A percentile compares a stretch with the other conserved stretches of the same genome.
These are phyloP conservation scores for Pseudomassariella vexata DNA, from an alignment of 2,329 filamentous ascomycete genomes.

Conservation along the genomic window DNA sequence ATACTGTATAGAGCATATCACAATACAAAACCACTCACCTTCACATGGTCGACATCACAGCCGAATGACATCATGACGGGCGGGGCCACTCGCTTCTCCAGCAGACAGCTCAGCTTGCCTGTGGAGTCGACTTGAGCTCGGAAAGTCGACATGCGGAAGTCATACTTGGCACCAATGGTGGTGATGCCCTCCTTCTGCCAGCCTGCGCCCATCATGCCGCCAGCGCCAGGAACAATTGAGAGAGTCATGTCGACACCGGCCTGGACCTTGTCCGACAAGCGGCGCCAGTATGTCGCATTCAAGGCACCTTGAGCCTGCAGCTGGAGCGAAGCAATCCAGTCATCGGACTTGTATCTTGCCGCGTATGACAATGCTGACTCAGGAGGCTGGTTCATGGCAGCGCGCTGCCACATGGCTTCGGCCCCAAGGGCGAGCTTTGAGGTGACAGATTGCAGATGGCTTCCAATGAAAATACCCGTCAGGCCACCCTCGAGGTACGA, in stretches of 20 bases:
- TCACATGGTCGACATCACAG: slow-evolving; percentile 91
- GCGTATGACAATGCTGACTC: slow-evolving; percentile 88
- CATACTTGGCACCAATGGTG: slow-evolving; percentile 93
- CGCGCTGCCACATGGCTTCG: slow-evolving; percentile 88
- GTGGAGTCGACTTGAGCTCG: slow-evolving; percentile 92
- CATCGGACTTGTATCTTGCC: slow-evolving; percentile 81
- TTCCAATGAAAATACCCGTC: slow-evolving; percentile 92
- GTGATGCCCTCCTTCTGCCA: slow-evolving; percentile 82
- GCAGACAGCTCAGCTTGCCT: slow-evolving; percentile 84
- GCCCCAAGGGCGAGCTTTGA: slow-evolving; percentile 80
- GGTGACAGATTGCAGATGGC: slow-evolving; percentile 91
- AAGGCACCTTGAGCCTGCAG: slow-evolving; percentile 82
- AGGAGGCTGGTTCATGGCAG: slow-evolving; percentile 77
- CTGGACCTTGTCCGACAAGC: slow-evolving; percentile 89
- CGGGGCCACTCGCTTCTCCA: slow-evolving; percentile 94
- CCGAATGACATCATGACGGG: slow-evolving; percentile 92
- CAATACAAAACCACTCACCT: slow-evolving; percentile 54
- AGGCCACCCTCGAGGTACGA: slow-evolving; percentile 85
- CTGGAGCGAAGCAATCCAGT: slow-evolving; percentile 92
- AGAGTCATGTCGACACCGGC: slow-evolving; percentile 93
- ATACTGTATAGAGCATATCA: neutral
- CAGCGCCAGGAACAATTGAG: slow-evolving; percentile 64
- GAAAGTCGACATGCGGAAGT: slow-evolving; percentile 94
- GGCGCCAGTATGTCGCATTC: slow-evolving; percentile 90
- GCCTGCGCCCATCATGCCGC: slow-evolving; percentile 70